A percentile compares a stretch with the other conserved stretches of the same genome.
Evolutionary conservation across 139 green algal genomes (phyloP).

Genomic region (Coelastrella sp.): DNA sequence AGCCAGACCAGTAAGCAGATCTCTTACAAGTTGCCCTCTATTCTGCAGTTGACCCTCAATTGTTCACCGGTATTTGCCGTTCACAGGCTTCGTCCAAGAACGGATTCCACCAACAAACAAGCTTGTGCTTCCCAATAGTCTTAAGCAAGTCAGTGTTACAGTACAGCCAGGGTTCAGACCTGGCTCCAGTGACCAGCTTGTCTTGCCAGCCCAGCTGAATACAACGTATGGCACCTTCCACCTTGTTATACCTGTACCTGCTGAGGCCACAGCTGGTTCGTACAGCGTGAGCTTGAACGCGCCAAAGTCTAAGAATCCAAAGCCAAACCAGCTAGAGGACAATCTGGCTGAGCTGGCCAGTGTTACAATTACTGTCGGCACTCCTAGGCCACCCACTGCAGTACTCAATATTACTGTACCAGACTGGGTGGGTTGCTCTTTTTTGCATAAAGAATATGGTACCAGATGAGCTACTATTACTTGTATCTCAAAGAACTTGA

Average conservation of each 20-base stretch:
- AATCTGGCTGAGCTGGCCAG: neutral
- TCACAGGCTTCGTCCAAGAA: slow-evolving; percentile 37
- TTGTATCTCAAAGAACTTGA: too few relatives aligned
- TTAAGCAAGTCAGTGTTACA: slow-evolving; percentile 12
- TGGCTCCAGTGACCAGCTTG: slow-evolving; percentile 17
- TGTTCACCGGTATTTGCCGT: neutral
- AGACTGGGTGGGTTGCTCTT: slow-evolving; percentile 47
- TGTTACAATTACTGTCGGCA: slow-evolving; percentile 49
- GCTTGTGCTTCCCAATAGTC: neutral
- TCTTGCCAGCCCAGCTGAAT: slow-evolving; percentile 12
- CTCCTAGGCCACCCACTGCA: slow-evolving; percentile 65
- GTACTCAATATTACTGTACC: slow-evolving; percentile 54
- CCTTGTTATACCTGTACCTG: slow-evolving; percentile 36
- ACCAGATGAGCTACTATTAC: too few relatives aligned
- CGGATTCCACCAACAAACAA: neutral
- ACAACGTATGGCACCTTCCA: slow-evolving; percentile 39
- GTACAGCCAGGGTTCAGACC: slow-evolving; percentile 25
- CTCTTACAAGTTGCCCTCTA: too few relatives aligned
- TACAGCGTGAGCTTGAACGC: slow-evolving; percentile 2
- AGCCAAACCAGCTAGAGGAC: neutral
- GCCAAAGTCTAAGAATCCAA: neutral
- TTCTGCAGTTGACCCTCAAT: too few relatives aligned
- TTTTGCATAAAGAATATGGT: too few relatives aligned
- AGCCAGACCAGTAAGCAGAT: too few relatives aligned
- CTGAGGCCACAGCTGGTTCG: neutral